Base-by-base conservation (phyloP, 176 grass and related monocot species). In the Hordeum marinum region DNA sequence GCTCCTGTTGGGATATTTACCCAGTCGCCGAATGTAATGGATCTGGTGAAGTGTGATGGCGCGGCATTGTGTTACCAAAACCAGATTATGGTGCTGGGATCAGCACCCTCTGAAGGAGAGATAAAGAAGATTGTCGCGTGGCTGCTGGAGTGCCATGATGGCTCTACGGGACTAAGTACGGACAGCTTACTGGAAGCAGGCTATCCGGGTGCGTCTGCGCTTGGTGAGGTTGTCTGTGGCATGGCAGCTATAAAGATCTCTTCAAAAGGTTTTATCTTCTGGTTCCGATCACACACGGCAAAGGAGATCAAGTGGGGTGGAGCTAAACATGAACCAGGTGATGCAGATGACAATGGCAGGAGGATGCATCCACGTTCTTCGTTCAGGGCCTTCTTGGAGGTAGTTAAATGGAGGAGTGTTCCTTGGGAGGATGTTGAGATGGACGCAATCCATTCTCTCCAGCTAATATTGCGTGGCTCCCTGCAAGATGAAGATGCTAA, bases 341-440 rank as follows among this genome's bases (percentile, higher is more conserved):
- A 92, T 18, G 50, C 85, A 32, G 87, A 94, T 82, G 96, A 87
- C 40, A 94, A 89, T 63, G 91, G 84, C 37, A 80, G 82, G 69
- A 94, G 72, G 88, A 94, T 99, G 93, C 96, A 99, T 77, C 96
- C 96, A 0, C 88, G 96, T 35, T 92, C 93, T 82, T 99, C 96
- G 11, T 99, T 99, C 86, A 96, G 94, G 66, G 96, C 93, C 80
- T 99, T 99, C 73, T 81, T 99, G 78, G 96, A 99, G 84, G 93
- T 99, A 43, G 91, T 96, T 54, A 99, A 99, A 80, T 87, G 88
- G 90, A 95, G 91, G 75, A 99, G 96, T 89, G 87, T 96, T 85
- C 90, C 93, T 63, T 96, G 93, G 96, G 96, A 99, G 77, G 96
- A 99, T 91, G 88, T 99, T 43, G 96, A 99, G 75, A 96, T 99